A percentile compares a stretch with the other conserved stretches of the same genome.
These are phyloP conservation scores for Naumovozyma dairenensis DNA, from an alignment of 805 yeast genomes.

Conservation along the genomic window DNA sequence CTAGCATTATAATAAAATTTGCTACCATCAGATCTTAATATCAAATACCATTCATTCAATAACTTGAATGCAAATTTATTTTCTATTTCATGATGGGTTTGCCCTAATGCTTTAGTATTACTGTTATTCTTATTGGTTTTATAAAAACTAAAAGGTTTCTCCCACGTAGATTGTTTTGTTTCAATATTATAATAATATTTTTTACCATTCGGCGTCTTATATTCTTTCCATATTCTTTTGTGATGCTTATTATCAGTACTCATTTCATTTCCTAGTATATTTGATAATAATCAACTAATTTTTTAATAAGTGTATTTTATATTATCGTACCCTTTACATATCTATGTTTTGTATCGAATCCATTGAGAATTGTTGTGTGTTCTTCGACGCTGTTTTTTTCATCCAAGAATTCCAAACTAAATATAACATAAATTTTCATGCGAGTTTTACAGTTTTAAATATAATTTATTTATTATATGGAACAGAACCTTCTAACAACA, in stretches of 20 bases:
- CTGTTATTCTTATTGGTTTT: conserved; percentile 4
- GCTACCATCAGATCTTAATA: conserved; percentile 34
- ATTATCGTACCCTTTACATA: too few relatives aligned
- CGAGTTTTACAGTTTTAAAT: too few relatives aligned
- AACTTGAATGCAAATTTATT: conserved; percentile 11
- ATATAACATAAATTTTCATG: too few relatives aligned
- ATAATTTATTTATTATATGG: too few relatives aligned
- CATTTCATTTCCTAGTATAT: neutral
- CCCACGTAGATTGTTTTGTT: conserved; percentile 33
- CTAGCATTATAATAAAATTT: conserved; percentile 32
- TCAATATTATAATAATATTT: conserved; percentile 31
- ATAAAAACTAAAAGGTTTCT: conserved; percentile 21
- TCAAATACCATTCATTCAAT: conserved; percentile 33
- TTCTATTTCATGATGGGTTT: too few relatives aligned
- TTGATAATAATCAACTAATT: neutral
- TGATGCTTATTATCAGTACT: neutral
- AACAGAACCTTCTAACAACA: too few relatives aligned
- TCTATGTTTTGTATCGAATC: too few relatives aligned
- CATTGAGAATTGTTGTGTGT: too few relatives aligned
- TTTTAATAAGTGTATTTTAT: too few relatives aligned
- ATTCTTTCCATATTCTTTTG: conserved; percentile 29
- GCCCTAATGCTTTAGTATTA: neutral
- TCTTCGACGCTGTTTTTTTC: too few relatives aligned
- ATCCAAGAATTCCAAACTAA: too few relatives aligned
- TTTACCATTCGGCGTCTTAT: conserved; percentile 30